These are phyloP conservation scores for Botrytis squamosa DNA, from an alignment of 2,329 filamentous ascomycete genomes.

Conservation along the genomic window DNA sequence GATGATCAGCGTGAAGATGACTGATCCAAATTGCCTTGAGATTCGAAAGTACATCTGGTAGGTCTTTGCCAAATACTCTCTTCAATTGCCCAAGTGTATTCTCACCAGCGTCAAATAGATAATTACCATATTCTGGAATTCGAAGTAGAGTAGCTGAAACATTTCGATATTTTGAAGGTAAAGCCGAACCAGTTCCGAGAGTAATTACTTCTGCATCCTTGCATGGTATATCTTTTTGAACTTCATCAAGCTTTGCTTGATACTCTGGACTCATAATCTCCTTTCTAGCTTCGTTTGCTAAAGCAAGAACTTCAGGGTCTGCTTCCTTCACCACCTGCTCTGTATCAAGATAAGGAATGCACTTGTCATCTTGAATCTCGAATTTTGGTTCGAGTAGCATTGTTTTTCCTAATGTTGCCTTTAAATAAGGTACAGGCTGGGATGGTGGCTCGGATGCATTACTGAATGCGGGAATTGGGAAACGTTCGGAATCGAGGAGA, in stretches of 20 bases:
- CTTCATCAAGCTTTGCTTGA: conserved; percentile 48
- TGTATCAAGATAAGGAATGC: conserved; percentile 51
- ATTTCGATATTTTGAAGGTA: conserved; percentile 92
- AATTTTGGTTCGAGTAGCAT: conserved; percentile 36
- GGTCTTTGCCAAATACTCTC: conserved; percentile 67
- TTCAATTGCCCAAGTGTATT: conserved; percentile 85
- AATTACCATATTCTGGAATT: conserved; percentile 81
- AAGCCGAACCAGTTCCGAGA: conserved; percentile 85
- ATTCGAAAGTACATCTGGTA: conserved; percentile 71
- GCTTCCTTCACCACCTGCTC: conserved; percentile 44
- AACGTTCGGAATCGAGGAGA: conserved; percentile 71
- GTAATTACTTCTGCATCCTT: conserved; percentile 79
- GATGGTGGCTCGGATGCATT: conserved; percentile 29
- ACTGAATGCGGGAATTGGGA: conserved; percentile 69
- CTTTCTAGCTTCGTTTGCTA: conserved; percentile 51
- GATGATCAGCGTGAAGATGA: conserved; percentile 94
- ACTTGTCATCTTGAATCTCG: conserved; percentile 45
- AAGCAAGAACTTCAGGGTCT: conserved; percentile 47
- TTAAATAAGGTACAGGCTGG: conserved; percentile 25
- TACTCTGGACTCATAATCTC: conserved; percentile 47
- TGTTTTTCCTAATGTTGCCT: conserved; percentile 30
- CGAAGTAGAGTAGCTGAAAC: conserved; percentile 85
- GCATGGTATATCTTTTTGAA: conserved; percentile 66
- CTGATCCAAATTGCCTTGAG: conserved; percentile 87
- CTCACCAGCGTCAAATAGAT: conserved; percentile 89